Evolutionary conservation across 768 basidiomycete genomes (phyloP).

Genomic region (Mycena capillaripes): DNA sequence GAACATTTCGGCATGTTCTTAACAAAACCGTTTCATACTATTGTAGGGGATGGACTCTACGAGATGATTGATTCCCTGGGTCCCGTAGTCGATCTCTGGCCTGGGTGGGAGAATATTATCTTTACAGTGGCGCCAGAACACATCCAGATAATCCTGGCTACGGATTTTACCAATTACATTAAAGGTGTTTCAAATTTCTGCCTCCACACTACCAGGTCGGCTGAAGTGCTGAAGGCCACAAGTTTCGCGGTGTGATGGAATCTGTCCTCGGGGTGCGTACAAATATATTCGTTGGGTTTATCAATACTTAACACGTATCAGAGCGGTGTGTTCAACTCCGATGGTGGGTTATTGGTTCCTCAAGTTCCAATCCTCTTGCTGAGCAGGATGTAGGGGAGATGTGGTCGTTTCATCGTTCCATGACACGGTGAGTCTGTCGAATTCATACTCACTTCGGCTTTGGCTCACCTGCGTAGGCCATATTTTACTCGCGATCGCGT

Average conservation of each 20-base stretch:
- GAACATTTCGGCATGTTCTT: background rate
- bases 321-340: slow-evolving; percentile 44
- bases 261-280: slow-evolving; percentile 25
- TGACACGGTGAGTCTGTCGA: slow-evolving; percentile 30
- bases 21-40: background rate
- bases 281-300: background rate
- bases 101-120: slow-evolving; percentile 27
- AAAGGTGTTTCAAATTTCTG: slow-evolving; percentile 40
- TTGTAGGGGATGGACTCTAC: slow-evolving; percentile 10
- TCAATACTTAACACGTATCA: background rate
- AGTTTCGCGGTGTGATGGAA: slow-evolving; percentile 13
- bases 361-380: background rate
- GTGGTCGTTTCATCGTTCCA: slow-evolving; percentile 40
- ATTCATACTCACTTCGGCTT: too few species aligned
- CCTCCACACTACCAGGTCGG: too few species aligned
- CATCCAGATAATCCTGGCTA: slow-evolving; percentile 44
- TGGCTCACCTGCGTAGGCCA: background rate
- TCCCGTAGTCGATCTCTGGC: slow-evolving; percentile 27
- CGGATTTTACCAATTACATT: slow-evolving; percentile 45
- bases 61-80: slow-evolving; percentile 15
- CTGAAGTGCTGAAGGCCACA: too few species aligned
- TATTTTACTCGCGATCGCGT: slow-evolving; percentile 40
- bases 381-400: background rate
- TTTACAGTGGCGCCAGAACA: slow-evolving; percentile 37
- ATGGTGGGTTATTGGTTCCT: slow-evolving; percentile 27